These are phyloP conservation scores for Trichoderma brevicompactum DNA, from an alignment of 2,329 filamentous ascomycete genomes.

Conservation along the genomic window DNA sequence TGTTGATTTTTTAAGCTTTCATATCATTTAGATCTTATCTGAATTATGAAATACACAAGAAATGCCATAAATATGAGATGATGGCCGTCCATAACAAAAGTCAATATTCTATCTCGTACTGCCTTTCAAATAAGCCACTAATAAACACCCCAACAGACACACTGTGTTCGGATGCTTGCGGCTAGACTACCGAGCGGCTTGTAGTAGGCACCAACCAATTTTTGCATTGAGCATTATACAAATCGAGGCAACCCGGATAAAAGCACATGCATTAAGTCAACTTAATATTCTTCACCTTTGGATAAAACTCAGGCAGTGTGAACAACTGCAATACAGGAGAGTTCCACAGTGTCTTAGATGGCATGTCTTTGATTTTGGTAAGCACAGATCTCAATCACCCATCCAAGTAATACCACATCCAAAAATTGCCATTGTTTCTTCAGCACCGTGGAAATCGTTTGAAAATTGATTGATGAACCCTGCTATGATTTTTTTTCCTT, in stretches of 20 bases:
- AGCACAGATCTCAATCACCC: too few species aligned
- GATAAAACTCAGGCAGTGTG: too few species aligned
- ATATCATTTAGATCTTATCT: too few species aligned
- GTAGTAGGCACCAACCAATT: background rate
- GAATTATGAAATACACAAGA: too few species aligned
- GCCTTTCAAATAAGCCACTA: background rate
- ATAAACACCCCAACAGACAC: background rate
- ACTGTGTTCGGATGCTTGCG: conserved; percentile 1
- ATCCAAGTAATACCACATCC: background rate
- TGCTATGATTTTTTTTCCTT: background rate
- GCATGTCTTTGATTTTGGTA: too few species aligned
- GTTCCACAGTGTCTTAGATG: too few species aligned
- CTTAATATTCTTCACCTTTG: too few species aligned
- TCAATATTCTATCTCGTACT: background rate
- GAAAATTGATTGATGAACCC: background rate
- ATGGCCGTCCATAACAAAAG: too few species aligned
- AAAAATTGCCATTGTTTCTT: background rate
- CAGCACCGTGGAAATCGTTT: background rate
- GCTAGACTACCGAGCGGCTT: conserved; percentile 6
- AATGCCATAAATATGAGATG: too few species aligned
- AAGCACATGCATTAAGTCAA: background rate
- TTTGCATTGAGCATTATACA: conserved; percentile 2
- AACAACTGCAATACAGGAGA: too few species aligned
- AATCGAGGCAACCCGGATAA: background rate
- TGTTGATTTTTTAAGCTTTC: background rate